phyloP scores from a whole-genome alignment of 768 basidiomycete species.

The Gyrodon lividus region DNA sequence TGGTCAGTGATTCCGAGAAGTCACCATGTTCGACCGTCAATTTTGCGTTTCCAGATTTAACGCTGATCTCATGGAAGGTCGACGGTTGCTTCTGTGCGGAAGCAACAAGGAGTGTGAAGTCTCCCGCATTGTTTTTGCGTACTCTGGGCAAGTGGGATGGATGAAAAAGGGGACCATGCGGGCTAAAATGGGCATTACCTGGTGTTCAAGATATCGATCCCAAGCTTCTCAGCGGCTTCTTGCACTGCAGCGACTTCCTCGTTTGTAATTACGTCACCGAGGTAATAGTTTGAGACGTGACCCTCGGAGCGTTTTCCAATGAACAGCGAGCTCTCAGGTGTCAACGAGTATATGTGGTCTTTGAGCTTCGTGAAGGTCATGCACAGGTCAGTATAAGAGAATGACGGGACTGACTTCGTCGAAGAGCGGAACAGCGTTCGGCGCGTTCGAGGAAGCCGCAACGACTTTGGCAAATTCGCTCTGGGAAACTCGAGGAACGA shows the following conservation, averaged over 20 bases:
- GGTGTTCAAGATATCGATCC: conserved; percentile 79
- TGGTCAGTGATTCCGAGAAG: conserved; percentile 55
- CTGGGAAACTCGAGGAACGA: conserved; percentile 66
- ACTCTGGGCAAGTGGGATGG: conserved; percentile 45
- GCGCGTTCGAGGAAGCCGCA: conserved; percentile 54
- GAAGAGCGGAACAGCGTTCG: conserved; percentile 61
- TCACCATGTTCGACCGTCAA: conserved; percentile 77
- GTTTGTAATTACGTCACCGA: conserved; percentile 69
- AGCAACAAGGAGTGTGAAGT: conserved; percentile 75
- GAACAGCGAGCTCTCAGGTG: conserved; percentile 64
- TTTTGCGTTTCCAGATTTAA: conserved; percentile 42
- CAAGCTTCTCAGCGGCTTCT: conserved; percentile 68
- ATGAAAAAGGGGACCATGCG: background rate
- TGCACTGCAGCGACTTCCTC: conserved; percentile 79
- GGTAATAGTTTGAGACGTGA: conserved; percentile 84
- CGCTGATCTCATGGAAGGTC: conserved; percentile 45
- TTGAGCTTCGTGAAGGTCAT: conserved; percentile 48
- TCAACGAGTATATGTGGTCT: conserved; percentile 67
- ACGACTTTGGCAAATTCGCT: conserved; percentile 66
- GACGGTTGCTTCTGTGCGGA: conserved; percentile 50
- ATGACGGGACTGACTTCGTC: conserved; percentile 43
- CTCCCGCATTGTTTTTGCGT: conserved; percentile 57
- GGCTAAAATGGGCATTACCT: conserved; percentile 43
- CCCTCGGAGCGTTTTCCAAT: conserved; percentile 80
- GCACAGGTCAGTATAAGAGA: background rate